These are phyloP conservation scores for Leccinum ochraceum DNA, from an alignment of 768 basidiomycete genomes.

Conservation along the genomic window DNA sequence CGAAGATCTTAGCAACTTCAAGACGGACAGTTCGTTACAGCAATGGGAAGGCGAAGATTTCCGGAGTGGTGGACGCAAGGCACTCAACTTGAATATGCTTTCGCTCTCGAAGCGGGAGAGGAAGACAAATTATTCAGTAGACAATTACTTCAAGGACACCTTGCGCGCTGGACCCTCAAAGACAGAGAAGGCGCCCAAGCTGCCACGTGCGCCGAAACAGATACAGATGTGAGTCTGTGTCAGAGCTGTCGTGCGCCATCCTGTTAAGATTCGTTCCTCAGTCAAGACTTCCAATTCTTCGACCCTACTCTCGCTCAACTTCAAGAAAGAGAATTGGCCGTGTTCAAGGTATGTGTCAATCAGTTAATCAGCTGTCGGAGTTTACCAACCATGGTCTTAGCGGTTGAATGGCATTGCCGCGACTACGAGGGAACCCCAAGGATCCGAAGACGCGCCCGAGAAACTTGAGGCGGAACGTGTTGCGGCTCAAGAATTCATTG, in stretches of 20 bases:
- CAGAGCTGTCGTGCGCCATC: not conserved
- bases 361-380: not conserved
- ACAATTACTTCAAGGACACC: constrained; percentile 93
- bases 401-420: constrained; percentile 67
- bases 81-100: constrained; percentile 72
- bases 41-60: constrained; percentile 98
- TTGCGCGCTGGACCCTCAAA: constrained; percentile 80
- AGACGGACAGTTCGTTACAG: constrained; percentile 86
- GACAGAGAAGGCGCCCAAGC: constrained; percentile 76
- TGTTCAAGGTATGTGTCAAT: constrained; percentile 57
- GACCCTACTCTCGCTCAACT: constrained; percentile 75
- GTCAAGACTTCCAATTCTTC: constrained; percentile 98
- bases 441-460: constrained; percentile 78
- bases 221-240: constrained; percentile 64
- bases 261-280: constrained; percentile 28
- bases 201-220: constrained; percentile 87
- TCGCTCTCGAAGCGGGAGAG: constrained; percentile 93
- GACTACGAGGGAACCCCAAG: constrained; percentile 62
- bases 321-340: constrained; percentile 85
- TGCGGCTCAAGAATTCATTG: constrained; percentile 84
- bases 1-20: constrained; percentile 97
- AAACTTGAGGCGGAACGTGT: constrained; percentile 78
- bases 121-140: constrained; percentile 92
- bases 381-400: constrained; percentile 33
- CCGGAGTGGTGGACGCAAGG: constrained; percentile 71